phyloP scores from a whole-genome alignment of 2,329 filamentous ascomycete genomes.

The Emergomyces pasteurianus region DNA sequence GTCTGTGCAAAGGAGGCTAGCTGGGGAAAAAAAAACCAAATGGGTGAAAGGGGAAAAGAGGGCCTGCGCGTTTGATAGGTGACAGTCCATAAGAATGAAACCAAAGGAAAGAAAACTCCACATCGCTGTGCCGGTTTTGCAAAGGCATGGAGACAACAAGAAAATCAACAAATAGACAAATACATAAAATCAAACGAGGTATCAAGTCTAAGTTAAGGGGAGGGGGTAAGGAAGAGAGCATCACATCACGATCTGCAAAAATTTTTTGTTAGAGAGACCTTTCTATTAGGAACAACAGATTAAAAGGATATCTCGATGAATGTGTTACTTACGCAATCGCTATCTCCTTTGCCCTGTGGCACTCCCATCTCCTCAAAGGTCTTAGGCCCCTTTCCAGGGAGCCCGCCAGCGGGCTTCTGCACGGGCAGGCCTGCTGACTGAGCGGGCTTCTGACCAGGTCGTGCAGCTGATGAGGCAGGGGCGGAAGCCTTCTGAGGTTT shows the following conservation, averaged over 20 bases:
- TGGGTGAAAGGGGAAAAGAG: not conserved
- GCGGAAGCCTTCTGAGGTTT: conserved; percentile 5
- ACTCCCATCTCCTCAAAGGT: conserved; percentile 99
- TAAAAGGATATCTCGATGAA: not conserved
- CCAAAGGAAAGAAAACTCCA: conserved; percentile 1
- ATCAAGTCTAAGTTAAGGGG: not conserved
- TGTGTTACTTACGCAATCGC: conserved; percentile 63
- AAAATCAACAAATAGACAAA: not conserved
- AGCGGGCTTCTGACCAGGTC: conserved; percentile 26
- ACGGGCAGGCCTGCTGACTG: conserved; percentile 9
- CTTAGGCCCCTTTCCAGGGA: conserved; percentile 65
- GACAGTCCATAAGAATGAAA: conserved; percentile 4
- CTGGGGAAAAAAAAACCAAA: not conserved
- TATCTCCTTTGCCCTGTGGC: conserved; percentile 67
- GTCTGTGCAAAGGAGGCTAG: not conserved
- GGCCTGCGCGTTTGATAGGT: not conserved
- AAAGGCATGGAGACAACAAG: not conserved
- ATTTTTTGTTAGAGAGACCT: not conserved
- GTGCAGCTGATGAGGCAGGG: conserved; percentile 16
- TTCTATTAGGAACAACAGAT: not conserved
- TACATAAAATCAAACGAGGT: not conserved
- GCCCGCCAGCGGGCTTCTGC: conserved; percentile 20
- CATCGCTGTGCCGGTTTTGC: conserved; percentile 1
- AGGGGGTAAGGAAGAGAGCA: not conserved
- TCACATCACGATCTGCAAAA: conserved; percentile 16